A percentile compares a stretch with the other conserved stretches of the same genome.
These are phyloP conservation scores for Saccharomyces hybrid DNA, from an alignment of 1,139 yeast species.

Conservation along the genomic window DNA sequence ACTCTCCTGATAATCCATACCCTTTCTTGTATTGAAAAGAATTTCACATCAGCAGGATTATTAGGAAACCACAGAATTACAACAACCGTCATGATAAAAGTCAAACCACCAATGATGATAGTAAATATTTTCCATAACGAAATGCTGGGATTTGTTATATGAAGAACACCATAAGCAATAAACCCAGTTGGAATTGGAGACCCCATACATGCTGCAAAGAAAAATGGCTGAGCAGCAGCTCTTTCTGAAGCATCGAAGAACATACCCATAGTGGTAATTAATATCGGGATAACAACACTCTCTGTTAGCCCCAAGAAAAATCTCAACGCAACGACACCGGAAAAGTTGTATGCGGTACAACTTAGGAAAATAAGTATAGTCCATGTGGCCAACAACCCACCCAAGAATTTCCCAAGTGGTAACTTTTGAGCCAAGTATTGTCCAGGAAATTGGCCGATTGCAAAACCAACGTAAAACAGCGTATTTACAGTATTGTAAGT, in stretches of 20 bases:
- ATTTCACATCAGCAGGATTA: slow-evolving; percentile 38
- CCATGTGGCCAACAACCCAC: slow-evolving; percentile 34
- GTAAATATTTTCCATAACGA: slow-evolving; percentile 39
- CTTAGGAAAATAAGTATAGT: slow-evolving; percentile 35
- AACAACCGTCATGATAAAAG: slow-evolving; percentile 32
- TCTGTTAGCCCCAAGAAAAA: slow-evolving; percentile 43
- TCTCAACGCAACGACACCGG: slow-evolving; percentile 37
- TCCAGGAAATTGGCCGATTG: slow-evolving; percentile 34
- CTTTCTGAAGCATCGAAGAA: slow-evolving; percentile 38
- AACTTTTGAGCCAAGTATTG: slow-evolving; percentile 30
- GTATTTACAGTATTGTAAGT: slow-evolving; percentile 37
- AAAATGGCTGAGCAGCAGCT: slow-evolving; percentile 38
- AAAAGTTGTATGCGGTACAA: slow-evolving; percentile 36
- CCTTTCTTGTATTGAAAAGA: slow-evolving; percentile 36
- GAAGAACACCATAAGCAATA: slow-evolving; percentile 39
- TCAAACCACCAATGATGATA: slow-evolving; percentile 39
- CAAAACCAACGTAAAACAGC: slow-evolving; percentile 36
- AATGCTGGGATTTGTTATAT: slow-evolving; percentile 36
- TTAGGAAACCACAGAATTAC: slow-evolving; percentile 38
- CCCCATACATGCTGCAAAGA: slow-evolving; percentile 40
- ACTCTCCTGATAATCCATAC: slow-evolving; percentile 42
- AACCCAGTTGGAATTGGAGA: slow-evolving; percentile 40
- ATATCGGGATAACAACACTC: slow-evolving; percentile 35
- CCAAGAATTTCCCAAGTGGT: slow-evolving; percentile 33
- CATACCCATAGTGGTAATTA: slow-evolving; percentile 39